Conservation (phyloP, 1,284 basidiomycete genomes). For the Prillingera fragicola region DNA sequence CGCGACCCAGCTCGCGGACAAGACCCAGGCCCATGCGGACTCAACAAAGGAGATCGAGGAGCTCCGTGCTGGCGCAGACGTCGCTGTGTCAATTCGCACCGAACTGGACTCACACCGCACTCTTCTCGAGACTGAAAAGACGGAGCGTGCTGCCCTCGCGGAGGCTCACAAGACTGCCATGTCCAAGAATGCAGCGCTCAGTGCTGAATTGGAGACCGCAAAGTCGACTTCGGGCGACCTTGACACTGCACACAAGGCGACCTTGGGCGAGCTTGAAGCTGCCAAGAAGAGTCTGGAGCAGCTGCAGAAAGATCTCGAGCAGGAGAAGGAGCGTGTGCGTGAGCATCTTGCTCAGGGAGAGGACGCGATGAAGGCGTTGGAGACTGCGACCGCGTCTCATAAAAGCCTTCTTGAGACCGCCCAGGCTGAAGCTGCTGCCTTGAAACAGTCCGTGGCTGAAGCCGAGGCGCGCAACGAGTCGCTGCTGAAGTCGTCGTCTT, state of each 20-base stretch:
- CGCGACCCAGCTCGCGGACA: background rate
- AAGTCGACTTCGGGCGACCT: conserved; percentile 4
- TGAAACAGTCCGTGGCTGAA: background rate
- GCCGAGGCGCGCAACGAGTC: background rate
- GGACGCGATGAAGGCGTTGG: background rate
- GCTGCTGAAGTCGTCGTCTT: background rate
- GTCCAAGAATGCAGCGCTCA: conserved; percentile 5
- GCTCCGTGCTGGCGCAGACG: conserved; percentile 17
- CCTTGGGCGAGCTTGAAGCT: conserved; percentile 2
- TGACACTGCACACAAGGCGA: background rate
- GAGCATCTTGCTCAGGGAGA: background rate
- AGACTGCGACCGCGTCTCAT: background rate
- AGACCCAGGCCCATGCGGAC: background rate
- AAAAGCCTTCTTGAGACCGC: background rate
- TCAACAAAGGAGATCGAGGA: conserved; percentile 14
- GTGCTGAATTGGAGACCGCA: conserved; percentile 5
- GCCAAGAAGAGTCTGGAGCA: conserved; percentile 5
- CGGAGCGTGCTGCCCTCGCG: conserved; percentile 2
- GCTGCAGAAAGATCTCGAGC: conserved; percentile 8
- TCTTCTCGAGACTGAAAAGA: conserved; percentile 4
- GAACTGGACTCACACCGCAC: conserved; percentile 9
- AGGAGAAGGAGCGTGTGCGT: background rate
- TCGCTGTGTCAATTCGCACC: conserved; percentile 9
- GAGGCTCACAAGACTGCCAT: conserved; percentile 2
- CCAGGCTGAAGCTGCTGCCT: no score